Base-by-base conservation (phyloP, 768 basidiomycete genomes). In the Hypsizygus marmoreus region DNA sequence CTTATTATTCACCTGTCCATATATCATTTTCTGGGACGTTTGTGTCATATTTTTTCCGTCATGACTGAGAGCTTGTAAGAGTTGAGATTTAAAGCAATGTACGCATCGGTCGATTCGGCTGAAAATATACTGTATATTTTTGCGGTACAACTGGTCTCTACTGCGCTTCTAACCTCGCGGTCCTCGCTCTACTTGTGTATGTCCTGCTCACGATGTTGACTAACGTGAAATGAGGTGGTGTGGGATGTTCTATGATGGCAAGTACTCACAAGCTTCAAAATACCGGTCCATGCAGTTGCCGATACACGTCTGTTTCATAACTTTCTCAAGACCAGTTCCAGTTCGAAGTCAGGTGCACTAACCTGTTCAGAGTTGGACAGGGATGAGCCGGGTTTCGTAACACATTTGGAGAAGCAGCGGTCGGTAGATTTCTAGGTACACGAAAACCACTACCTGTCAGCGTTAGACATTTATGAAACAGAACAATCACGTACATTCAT, bases 261-360 rank as follows among this genome's bases (percentile, higher is more conserved):
- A 28, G 35, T 6, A 79, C 88, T 70, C 57, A 91, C 90, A 91
- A 26, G 87, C 87, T 66, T 92, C 88, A 72, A 93, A 73, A 61
- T 91, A 93, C 33, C 88, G 80, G 42, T 91, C 88, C 57, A 91
- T 71, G 61, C 91, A 93, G 46, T 81, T 74, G 5, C 79, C 69
- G 32, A 92, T 69, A 56, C 91, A 93, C 20, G 82, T 82, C 91
- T 92, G 43, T n/a, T 17, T 33, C 6, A 48, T 17, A 44, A 30
- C 17, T 13, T 36, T 11, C 47, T 55, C 41, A 51, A 33, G 32
- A 34, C 8, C 17, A 13, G n/a, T 11, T n/a, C 11, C 4, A 46
- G 26, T 50, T 38, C 34, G 45, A 40, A 31, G 26, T 43, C 41
- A 19, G 3, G 28, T 8, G 8, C 20, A 49, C 69, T 38, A 40